Base-by-base conservation (phyloP, 352 stramenopile species). In the Phytophthora ohioensis region DNA sequence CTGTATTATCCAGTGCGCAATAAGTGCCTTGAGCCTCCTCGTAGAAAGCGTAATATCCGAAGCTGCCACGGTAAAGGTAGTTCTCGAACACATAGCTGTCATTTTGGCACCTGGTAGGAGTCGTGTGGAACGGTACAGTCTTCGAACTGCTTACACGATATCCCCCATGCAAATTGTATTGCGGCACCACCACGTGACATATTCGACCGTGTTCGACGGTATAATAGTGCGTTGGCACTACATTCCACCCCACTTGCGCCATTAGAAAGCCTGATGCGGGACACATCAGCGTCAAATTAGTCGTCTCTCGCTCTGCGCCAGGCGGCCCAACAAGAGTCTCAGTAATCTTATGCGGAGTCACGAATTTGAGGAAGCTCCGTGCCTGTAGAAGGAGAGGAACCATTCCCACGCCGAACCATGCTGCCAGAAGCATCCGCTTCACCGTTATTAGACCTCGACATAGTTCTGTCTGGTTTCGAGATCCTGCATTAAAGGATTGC, bases 191-290 rank as follows among this genome's bases (percentile, higher is more conserved):
- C 9, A 64, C 49, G 30, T 72, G 69, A 35, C 51, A 76, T 21
- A 73, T 58, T 15, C 56, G 32, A 12, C 38, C 51, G 6, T 59
- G 21, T 2, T 52, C 30, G 0, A 38, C 31, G 1, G 4, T 21
- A 27, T 68, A 64, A 35, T 57, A 76, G 36, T 68, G 56, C 10
- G 68, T 71, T 38, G 62, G 49, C 15, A 42, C 36, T 17, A 73
- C 36, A 11, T 76, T 73, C 51, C 57, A 73, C 64, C 69, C 73
- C n/a, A 65, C 57, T 45, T 27, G 42, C 12, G 63, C 30, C 57
- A 76, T 73, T 3, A 52, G 43, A 9, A 76, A 48, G 5, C 63
- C 62, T 41, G n/a, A 31, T 2, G 48, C 57, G 9, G 39, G 58
- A 30, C 48, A 73, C 2, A 59, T 11, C 15, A 45, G 31, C 1